Conservation (phyloP, 2,329 filamentous ascomycete species). For the Fusarium humuli region DNA sequence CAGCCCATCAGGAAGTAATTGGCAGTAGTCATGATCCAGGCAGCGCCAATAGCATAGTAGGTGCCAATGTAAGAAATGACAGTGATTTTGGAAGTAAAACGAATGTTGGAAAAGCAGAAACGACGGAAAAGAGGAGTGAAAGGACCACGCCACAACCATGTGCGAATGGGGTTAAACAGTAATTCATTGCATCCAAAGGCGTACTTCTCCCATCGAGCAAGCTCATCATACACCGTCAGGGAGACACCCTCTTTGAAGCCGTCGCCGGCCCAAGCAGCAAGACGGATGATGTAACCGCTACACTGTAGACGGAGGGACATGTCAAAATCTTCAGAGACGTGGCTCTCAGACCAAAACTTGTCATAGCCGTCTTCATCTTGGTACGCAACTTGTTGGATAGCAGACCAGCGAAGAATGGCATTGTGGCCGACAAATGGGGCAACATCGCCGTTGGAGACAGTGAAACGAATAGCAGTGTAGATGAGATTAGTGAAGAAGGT, state of each 20-base stretch:
- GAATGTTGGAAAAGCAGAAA: constrained; percentile 79
- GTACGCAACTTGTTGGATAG: constrained; percentile 79
- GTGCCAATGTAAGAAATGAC: constrained; percentile 83
- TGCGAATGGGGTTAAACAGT: constrained; percentile 80
- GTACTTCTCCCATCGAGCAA: constrained; percentile 89
- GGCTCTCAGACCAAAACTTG: constrained; percentile 84
- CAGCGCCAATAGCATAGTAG: constrained; percentile 81
- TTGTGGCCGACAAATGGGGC: constrained; percentile 87
- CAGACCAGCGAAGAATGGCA: constrained; percentile 79
- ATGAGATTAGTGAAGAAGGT: constrained; percentile 80
- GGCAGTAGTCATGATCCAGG: constrained; percentile 77
- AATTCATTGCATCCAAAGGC: constrained; percentile 87
- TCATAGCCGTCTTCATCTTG: constrained; percentile 76
- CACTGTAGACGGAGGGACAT: constrained; percentile 83
- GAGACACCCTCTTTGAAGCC: constrained; percentile 88
- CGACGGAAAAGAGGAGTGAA: constrained; percentile 82
- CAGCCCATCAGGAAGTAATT: constrained; percentile 84
- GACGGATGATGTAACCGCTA: constrained; percentile 77
- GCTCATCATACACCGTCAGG: constrained; percentile 84
- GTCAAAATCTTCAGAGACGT: constrained; percentile 85
- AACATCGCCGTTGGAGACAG: constrained; percentile 81
- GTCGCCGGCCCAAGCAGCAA: constrained; percentile 79
- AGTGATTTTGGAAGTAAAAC: constrained; percentile 79
- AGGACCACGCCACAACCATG: constrained; percentile 78
- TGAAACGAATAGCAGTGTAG: constrained; percentile 81